Base-by-base conservation (phyloP, 305 asterid genomes). In the Fraxinus latifolia region DNA sequence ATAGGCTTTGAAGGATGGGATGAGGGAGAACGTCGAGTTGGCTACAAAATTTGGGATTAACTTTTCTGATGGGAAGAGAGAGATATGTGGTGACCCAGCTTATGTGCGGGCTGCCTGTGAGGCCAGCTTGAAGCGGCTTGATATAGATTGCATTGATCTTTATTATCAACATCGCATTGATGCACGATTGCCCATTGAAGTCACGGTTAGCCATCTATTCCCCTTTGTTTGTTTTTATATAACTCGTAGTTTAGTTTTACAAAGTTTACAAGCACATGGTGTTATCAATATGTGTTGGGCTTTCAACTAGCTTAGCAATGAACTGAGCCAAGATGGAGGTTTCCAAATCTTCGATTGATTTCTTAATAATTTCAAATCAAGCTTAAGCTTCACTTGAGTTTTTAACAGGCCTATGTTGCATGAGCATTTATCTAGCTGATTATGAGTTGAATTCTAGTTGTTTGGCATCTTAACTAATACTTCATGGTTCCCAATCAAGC, bases 1-100 rank as follows among this genome's bases (percentile, higher is more conserved):
- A 33, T n/a, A 88, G 90, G 89, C 89, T 77, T 65, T 88, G 85
- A 82, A 88, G 76, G 89, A 71, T 72, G 85, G 86, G 50, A 14
- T 44, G 67, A 74, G 87, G 76, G 86, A 85, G 32, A 84, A 29
- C 33, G 87, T 77, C 1, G 77, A 73, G 60, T 7, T 87, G 29
- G 89, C 89, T 68, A 82, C 90, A 5, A 88, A 88, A 34, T 88
- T 82, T 62, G 90, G 89, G 2, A 21, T 82, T 65, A 25, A 37
- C 23, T 62, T 19, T 62, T 37, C 73, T 11, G 86, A 80, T 77
- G 90, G 88, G 19, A 77, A 80, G 65, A 36, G 62, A 67, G 83
- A 50, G 0, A 19, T 84, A 25, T 25, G 79, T 12, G 90, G 90
- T 6, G 86, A 88, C 77, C 87, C 90, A 14, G 85, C 81, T 8